A percentile compares a stretch with the other conserved stretches of the same genome.
Evolutionary conservation across 306 rosid genomes (phyloP).

Genomic region (Morella rubra): DNA sequence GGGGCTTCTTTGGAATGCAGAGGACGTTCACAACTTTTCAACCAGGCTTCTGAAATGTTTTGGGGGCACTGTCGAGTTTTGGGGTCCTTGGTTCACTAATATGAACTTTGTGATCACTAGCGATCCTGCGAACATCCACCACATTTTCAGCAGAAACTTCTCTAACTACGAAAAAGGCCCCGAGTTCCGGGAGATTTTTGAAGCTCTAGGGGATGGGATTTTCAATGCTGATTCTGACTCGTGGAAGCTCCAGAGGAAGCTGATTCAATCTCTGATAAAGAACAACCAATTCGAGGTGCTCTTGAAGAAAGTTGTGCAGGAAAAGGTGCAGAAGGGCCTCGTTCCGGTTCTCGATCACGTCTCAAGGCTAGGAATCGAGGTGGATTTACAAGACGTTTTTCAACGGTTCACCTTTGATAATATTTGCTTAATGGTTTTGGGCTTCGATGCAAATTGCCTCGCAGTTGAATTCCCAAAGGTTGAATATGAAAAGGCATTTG

Average conservation of each 20-base stretch:
- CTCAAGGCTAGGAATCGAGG: background rate
- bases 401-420: constrained; percentile 28
- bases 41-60: background rate
- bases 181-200: constrained; percentile 32
- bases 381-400: constrained; percentile 35
- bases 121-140: constrained; percentile 31
- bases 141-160: constrained; percentile 25
- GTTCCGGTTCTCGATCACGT: constrained; percentile 26
- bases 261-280: constrained; percentile 7
- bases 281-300: background rate
- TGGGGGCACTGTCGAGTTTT: constrained; percentile 17
- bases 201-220: constrained; percentile 40
- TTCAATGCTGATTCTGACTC: constrained; percentile 25
- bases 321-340: constrained; percentile 18
- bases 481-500: constrained; percentile 24
- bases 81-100: constrained; percentile 27
- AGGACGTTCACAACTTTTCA: background rate
- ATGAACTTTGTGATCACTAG: constrained; percentile 20
- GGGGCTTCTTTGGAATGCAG: background rate
- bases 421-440: constrained; percentile 25
- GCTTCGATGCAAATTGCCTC: constrained; percentile 18
- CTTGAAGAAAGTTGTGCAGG: background rate
- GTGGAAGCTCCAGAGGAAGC: constrained; percentile 30
- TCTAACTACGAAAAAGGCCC: constrained; percentile 32
- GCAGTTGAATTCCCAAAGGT: constrained; percentile 1